Evolutionary conservation across 1,139 yeast genomes (phyloP).

Genomic region (Magnusiomyces tetraspermus): DNA sequence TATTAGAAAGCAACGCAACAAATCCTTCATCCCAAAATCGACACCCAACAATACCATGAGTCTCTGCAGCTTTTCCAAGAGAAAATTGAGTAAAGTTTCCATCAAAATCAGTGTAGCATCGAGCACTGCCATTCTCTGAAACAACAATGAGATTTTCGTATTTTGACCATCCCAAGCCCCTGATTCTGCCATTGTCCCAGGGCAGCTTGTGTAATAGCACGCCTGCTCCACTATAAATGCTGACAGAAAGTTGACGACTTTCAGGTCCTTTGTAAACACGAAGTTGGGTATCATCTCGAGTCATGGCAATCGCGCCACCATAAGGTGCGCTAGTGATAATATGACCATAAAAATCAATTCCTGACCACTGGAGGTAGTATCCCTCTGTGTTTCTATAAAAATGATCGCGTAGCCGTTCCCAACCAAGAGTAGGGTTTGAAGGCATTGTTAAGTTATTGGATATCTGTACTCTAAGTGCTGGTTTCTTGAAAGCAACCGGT

Average conservation of each 20-base stretch:
- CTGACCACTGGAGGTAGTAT: constrained; percentile 30
- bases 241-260: constrained; percentile 29
- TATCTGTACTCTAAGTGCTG: too few species aligned
- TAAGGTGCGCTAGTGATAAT: constrained; percentile 37
- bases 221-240: constrained; percentile 49
- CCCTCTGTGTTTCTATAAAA: constrained; percentile 32
- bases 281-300: constrained; percentile 21
- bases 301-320: constrained; percentile 36
- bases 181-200: constrained; percentile 45
- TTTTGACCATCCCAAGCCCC: constrained; percentile 48
- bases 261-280: constrained; percentile 25
- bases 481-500: too few species aligned
- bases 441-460: constrained; percentile 14
- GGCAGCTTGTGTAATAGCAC: constrained; percentile 39
- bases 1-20: constrained; percentile 31
- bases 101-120: constrained; percentile 60
- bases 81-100: constrained; percentile 53
- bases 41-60: constrained; percentile 33
- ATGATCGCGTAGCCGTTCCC: constrained; percentile 32
- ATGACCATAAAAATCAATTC: constrained; percentile 26
- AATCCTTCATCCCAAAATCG: constrained; percentile 34
- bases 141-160: constrained; percentile 56
- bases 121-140: constrained; percentile 47
- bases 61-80: constrained; percentile 34
- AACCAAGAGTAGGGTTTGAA: constrained; percentile 18